Conservation (phyloP, 768 basidiomycete genomes). For the Suillus luteus region DNA sequence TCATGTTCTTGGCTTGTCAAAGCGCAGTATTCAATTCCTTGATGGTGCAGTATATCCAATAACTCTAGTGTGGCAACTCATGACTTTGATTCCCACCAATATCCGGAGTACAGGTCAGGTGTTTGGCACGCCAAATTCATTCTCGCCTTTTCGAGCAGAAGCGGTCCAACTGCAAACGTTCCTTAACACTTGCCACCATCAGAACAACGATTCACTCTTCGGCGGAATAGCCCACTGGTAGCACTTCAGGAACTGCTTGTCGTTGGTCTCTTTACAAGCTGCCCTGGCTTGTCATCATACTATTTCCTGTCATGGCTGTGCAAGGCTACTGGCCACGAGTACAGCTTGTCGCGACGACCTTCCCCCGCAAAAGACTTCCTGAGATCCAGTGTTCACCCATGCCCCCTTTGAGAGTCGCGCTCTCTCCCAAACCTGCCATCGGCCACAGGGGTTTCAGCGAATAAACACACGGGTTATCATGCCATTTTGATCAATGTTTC, state of each 20-base stretch:
- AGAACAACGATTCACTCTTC: background rate
- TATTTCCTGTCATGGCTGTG: background rate
- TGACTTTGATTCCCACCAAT: background rate
- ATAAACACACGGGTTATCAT: background rate
- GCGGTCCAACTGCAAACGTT: background rate
- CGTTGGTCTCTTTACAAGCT: background rate
- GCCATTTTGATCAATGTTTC: background rate
- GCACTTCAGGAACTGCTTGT: background rate
- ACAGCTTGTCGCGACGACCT: background rate
- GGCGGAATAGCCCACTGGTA: background rate
- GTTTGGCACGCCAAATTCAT: background rate
- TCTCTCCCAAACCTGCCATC: background rate
- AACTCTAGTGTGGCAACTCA: background rate
- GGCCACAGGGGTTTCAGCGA: background rate
- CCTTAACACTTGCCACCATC: background rate
- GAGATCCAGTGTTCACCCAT: background rate
- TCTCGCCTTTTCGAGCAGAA: background rate
- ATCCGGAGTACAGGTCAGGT: background rate
- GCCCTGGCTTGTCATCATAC: background rate
- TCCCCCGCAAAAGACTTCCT: background rate
- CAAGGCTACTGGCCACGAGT: background rate
- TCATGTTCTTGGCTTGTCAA: background rate
- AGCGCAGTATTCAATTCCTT: background rate
- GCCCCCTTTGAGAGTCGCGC: background rate
- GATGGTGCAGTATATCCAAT: background rate